Conservation (phyloP, 192 early-diverging fungal species). For the Gamsiella multidivaricata region DNA sequence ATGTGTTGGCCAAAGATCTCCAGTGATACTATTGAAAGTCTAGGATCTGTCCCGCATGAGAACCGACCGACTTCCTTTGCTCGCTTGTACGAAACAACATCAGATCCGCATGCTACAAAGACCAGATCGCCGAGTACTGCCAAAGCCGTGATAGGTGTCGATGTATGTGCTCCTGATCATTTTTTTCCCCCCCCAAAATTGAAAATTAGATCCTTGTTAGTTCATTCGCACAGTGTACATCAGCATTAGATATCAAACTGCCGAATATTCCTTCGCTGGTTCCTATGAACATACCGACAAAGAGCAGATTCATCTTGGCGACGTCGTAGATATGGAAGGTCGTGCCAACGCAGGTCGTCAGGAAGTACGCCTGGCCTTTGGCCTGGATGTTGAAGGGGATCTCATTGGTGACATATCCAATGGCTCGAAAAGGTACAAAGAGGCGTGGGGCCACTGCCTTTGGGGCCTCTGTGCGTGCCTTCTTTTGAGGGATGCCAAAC, state of each 20-base stretch:
- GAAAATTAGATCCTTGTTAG: no score
- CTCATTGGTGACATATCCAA: slow-evolving; percentile 90
- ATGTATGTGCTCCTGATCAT: slow-evolving; percentile 66
- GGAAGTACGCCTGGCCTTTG: slow-evolving; percentile 77
- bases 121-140: slow-evolving; percentile 75
- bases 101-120: slow-evolving; percentile 77
- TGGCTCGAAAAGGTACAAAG: slow-evolving; percentile 89
- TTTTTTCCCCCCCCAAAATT: background rate
- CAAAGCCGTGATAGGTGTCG: slow-evolving; percentile 76
- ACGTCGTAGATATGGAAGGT: slow-evolving; percentile 94
- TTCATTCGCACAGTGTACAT: background rate
- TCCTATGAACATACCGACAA: slow-evolving; percentile 67
- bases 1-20: slow-evolving; percentile 81
- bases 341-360: slow-evolving; percentile 89
- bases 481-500: slow-evolving; percentile 52
- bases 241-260: no score
- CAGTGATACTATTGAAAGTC: slow-evolving; percentile 61
- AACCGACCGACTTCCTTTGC: slow-evolving; percentile 69
- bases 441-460: slow-evolving; percentile 62
- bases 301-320: slow-evolving; percentile 80
- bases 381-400: slow-evolving; percentile 83
- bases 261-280: background rate
- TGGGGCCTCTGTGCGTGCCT: slow-evolving; percentile 44
- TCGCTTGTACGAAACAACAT: slow-evolving; percentile 71
- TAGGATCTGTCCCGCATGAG: slow-evolving; percentile 22